Evolutionary conservation across 805 yeast genomes (phyloP), one percentile per base, ranked within the genome.

Genomic region (Saccharomycopsis sp.): DNA sequence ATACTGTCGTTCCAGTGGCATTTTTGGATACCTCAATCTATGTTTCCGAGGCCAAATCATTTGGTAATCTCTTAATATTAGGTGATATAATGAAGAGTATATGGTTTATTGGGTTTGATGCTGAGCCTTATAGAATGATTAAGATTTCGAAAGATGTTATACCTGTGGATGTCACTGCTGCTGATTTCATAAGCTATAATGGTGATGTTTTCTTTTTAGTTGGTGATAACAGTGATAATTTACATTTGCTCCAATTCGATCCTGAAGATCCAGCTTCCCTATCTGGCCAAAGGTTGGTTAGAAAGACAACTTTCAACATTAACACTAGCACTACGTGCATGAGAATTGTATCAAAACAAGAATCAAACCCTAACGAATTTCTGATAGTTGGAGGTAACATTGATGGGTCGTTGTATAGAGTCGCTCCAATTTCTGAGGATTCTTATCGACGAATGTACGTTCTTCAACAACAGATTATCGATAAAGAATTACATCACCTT

Each of bases 41-140:
- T 59, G 77, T 86, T 2, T 70, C 83, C 4, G 95, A 85, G 52
- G 73, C 86, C 13, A 89, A 89, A 62, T 72, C 88, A 52, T 77
- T 87, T 59, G 89, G 94, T 32, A 86, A 89, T 59, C 64, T 90
- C 55, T 59, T 90, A n/a, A 55, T 88, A 1, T 62, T 88, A 14
- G 95, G 95, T 16, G 98, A 93, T 61, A 67, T 85, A 0, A 70
- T 79, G 62, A 82, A 85, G 54, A 77, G 88, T 53, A 69, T 86
- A 3, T 79, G 88, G 68, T 68, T 93, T 45, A 79, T 81, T 23
- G 97, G 97, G 1, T 89, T 88, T 63, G 95, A 88, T 60, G 90
- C 94, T 2, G 96, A 90, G 56, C 99, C 99, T 1, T 89, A 85
- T 59, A 67, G 96, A 52, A 79, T 90, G 80, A 68, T 87, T 14